Evolutionary conservation across 805 yeast genomes (phyloP).

Genomic region (Maudiozyma pseudohumilis): DNA sequence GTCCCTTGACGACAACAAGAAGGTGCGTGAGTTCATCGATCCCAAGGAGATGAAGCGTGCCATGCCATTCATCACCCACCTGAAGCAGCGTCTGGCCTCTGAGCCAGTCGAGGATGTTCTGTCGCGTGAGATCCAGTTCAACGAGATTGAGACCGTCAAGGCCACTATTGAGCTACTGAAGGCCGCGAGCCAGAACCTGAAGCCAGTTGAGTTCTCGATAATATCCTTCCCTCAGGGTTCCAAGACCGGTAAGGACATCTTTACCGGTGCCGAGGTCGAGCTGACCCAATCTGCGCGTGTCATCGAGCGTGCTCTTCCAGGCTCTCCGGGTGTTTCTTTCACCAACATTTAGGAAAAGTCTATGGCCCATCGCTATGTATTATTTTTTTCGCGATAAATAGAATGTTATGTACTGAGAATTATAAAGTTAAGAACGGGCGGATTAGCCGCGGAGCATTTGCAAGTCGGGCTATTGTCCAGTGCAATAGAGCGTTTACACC

Average conservation of each 20-base stretch:
- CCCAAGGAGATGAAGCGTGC: slow-evolving; percentile 94
- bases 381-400: too few species aligned
- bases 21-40: slow-evolving; percentile 50
- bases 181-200: slow-evolving; percentile 53
- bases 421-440: too few species aligned
- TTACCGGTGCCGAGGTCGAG: slow-evolving; percentile 61
- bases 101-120: slow-evolving; percentile 74
- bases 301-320: slow-evolving; percentile 81
- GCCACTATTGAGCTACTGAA: slow-evolving; percentile 45
- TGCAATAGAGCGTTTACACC: too few species aligned
- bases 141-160: slow-evolving; percentile 61
- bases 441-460: too few species aligned
- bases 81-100: slow-evolving; percentile 65
- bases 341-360: slow-evolving; percentile 41
- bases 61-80: slow-evolving; percentile 87
- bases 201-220: slow-evolving; percentile 48
- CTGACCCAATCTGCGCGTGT: slow-evolving; percentile 54
- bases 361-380: too few species aligned
- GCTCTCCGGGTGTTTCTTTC: slow-evolving; percentile 79
- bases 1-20: slow-evolving; percentile 53
- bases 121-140: slow-evolving; percentile 78
- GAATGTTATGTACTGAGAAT: too few species aligned
- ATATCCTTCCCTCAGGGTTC: slow-evolving; percentile 57
- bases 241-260: slow-evolving; percentile 49
- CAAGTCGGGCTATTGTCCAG: too few species aligned